Percentiles rank a stretch among this genome's conserved stretches.
These are phyloP conservation scores for Boletus subparvulus DNA, from an alignment of 768 basidiomycete species.

Conservation along the genomic window DNA sequence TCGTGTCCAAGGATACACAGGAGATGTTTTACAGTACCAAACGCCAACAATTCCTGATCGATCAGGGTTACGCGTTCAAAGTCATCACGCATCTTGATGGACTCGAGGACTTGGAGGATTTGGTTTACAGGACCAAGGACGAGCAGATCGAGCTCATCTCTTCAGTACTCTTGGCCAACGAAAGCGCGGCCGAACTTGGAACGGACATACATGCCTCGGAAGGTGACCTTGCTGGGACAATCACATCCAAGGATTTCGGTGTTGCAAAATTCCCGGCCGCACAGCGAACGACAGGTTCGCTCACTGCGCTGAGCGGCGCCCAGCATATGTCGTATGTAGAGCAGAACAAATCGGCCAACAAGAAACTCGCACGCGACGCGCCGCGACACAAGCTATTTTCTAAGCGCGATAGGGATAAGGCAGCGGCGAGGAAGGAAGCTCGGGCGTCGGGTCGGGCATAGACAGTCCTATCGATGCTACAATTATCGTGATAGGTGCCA, in stretches of 20 bases:
- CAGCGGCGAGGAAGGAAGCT: conserved; percentile 48
- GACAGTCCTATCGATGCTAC: conserved; percentile 1
- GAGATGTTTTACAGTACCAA: conserved; percentile 99
- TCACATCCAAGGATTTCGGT: conserved; percentile 88
- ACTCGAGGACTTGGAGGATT: conserved; percentile 76
- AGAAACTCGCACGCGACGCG: conserved; percentile 57
- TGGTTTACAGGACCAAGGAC: conserved; percentile 88
- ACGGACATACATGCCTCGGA: conserved; percentile 81
- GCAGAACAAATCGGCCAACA: conserved; percentile 89
- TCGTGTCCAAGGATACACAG: conserved; percentile 98
- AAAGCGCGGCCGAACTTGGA: conserved; percentile 86
- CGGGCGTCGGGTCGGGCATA: conserved; percentile 33
- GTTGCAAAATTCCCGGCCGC: conserved; percentile 58
- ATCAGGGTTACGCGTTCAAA: conserved; percentile 99
- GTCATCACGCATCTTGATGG: conserved; percentile 98
- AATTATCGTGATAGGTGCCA: conserved; percentile 14
- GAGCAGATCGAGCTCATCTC: conserved; percentile 97
- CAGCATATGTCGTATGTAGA: conserved; percentile 93
- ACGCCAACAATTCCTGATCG: conserved; percentile 97
- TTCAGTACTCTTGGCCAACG: conserved; percentile 87
- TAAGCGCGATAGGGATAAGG: conserved; percentile 79
- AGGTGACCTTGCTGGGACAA: conserved; percentile 81
- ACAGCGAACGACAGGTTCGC: conserved; percentile 78
- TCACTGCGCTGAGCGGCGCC: conserved; percentile 82
- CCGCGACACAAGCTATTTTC: conserved; percentile 77